Evolutionary conservation across 305 asterid species (phyloP), one percentile per base, ranked within the genome.

Genomic region (Fraxinus paxiana): DNA sequence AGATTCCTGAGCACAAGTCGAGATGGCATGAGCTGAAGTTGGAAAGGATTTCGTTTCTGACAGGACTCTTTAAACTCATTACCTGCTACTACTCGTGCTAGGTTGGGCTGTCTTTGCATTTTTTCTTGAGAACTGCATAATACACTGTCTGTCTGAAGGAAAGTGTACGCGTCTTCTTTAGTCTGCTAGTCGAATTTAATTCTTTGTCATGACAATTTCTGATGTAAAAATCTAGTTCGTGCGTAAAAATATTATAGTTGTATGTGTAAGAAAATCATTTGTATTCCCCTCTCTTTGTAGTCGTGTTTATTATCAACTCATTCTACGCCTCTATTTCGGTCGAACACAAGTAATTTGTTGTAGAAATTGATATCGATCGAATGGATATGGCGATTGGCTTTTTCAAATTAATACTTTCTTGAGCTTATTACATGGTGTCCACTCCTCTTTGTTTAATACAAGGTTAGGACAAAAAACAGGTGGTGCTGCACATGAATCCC

Each of bases 401-500:
- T 22, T 18, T 18, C 6, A 22, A 20, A 59, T 54, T 72, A 38
- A 38, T 6, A 7, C 56, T 70, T 65, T 63, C n/a, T 38, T 63
- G 76, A 13, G 69, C 13, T 17, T 17, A 18, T 56, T 65, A 51
- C 69, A 20, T 35, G 4, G 26, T 31, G 22, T 41, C 74, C 35
- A 56, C 17, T 9, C 24, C 43, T 80, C 43, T 80, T 41, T 65
- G 12, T 71, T 69, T 54, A 51, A 34, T 48, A 35, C 8, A 9
- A 65, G 33, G 17, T 24, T 72, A 46, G 76, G 82, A 73, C 79
- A 84, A 63, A 37, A 65, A 33, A 73, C 74, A 81, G 80, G 70
- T 77, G 86, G 74, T 51, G 56, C 43, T 61, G 80, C 80, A 73
- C 87, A 81, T 81, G 87, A 22, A 61, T 59, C 34, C 70, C 17